phyloP scores from a whole-genome alignment of 331 rosid genomes.

The Saraca asoca region DNA sequence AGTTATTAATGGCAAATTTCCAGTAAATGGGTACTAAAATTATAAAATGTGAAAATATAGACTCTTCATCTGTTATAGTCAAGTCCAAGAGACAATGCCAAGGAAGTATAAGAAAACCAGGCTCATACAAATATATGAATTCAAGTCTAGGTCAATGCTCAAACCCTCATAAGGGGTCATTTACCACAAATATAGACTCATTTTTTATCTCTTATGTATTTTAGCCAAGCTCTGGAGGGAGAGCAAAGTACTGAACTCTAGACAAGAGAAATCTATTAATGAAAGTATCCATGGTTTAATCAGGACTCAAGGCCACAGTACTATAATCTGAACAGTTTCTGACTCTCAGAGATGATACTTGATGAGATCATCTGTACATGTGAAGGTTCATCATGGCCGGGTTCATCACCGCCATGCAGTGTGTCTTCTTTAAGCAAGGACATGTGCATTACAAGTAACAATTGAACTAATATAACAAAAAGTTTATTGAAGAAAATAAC shows the following conservation, averaged over 20 bases:
- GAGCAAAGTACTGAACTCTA: not conserved
- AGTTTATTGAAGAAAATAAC: conserved; percentile 3
- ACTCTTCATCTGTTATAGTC: not conserved
- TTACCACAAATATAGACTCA: not conserved
- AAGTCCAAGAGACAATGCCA: not conserved
- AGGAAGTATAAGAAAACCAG: not conserved
- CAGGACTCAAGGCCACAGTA: not conserved
- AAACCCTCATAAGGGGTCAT: not conserved
- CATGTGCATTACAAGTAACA: conserved; percentile 51
- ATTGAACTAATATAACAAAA: conserved; percentile 23
- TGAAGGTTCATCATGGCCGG: conserved; percentile 49
- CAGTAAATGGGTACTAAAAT: conserved; percentile 19
- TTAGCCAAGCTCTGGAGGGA: not conserved
- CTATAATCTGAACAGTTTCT: conserved; percentile 10
- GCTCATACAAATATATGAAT: not conserved
- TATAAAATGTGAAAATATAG: not conserved
- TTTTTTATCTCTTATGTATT: conserved; percentile 2
- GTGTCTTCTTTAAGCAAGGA: conserved; percentile 42
- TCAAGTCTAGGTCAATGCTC: not conserved
- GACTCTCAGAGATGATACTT: conserved; percentile 33
- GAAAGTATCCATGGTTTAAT: not conserved
- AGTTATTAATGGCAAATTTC: conserved; percentile 37
- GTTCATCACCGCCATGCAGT: conserved; percentile 38
- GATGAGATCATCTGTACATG: conserved; percentile 59
- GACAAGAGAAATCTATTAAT: not conserved